Evolutionary conservation across 306 rosid species (phyloP).

Genomic region (Malus asiatica): DNA sequence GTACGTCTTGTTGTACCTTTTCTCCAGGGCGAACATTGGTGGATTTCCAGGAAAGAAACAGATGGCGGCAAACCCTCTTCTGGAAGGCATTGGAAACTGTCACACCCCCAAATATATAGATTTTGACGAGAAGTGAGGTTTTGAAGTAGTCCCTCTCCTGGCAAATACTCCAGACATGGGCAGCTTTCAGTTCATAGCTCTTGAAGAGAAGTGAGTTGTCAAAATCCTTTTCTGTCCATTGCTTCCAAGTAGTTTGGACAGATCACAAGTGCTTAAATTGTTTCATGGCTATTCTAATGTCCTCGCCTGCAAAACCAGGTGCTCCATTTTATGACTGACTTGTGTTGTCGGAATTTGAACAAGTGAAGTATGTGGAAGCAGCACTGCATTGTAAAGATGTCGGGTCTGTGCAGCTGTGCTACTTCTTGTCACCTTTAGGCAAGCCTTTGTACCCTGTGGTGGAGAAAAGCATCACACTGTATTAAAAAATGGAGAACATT

Average conservation of each 20-base stretch:
- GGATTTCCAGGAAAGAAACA: too few relatives aligned
- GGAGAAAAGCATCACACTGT: not conserved
- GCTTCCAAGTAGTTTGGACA: not conserved
- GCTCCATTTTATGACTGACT: slow-evolving; percentile 69
- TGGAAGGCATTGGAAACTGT: not conserved
- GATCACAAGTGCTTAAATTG: not conserved
- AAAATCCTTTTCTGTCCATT: not conserved
- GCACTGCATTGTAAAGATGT: slow-evolving; percentile 48
- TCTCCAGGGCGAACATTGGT: too few relatives aligned
- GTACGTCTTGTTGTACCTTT: too few relatives aligned
- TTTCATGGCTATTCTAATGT: slow-evolving; percentile 46
- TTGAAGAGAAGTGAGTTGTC: not conserved
- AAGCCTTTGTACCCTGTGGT: slow-evolving; percentile 91
- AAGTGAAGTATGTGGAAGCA: slow-evolving; percentile 47
- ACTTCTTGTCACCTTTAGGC: slow-evolving; percentile 80
- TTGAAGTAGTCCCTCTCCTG: not conserved
- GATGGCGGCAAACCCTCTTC: not conserved
- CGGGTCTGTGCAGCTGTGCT: slow-evolving; percentile 77
- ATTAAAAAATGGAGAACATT: too few relatives aligned
- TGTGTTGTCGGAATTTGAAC: slow-evolving; percentile 43
- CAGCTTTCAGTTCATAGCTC: not conserved
- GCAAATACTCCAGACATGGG: too few relatives aligned
- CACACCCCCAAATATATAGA: not conserved
- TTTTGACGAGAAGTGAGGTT: not conserved
- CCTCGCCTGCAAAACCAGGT: slow-evolving; percentile 55